phyloP scores from a whole-genome alignment of 1,284 basidiomycete species.

The Apiotrichum laibachii region DNA sequence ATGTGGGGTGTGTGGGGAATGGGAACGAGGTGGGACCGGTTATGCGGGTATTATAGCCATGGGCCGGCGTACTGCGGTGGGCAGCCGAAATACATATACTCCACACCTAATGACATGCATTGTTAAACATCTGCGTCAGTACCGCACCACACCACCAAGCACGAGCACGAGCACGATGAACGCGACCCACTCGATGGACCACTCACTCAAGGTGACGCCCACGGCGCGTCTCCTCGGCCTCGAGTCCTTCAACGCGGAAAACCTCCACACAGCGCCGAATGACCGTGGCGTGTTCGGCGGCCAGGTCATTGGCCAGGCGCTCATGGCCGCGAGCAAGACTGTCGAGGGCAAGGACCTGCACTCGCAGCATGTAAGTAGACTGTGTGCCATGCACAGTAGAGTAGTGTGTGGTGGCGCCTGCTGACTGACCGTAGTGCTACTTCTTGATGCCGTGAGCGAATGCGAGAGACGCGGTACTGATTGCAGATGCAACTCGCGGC shows the following conservation, averaged over 20 bases:
- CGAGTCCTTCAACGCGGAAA: constrained; percentile 63
- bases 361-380: constrained; percentile 60
- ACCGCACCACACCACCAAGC: too few species aligned
- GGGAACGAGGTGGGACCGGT: too few species aligned
- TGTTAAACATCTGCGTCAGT: too few species aligned
- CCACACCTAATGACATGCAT: too few species aligned
- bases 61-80: too few species aligned
- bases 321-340: constrained; percentile 72
- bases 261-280: constrained; percentile 64
- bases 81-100: too few species aligned
- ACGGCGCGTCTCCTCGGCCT: constrained; percentile 11
- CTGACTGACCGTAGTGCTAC: constrained; percentile 4
- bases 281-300: constrained; percentile 83
- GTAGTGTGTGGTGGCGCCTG: too few species aligned
- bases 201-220: constrained; percentile 1
- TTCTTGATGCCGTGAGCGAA: constrained; percentile 1
- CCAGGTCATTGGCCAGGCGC: constrained; percentile 77
- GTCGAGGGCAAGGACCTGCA: constrained; percentile 64
- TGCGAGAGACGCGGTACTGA: too few species aligned
- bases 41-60: too few species aligned
- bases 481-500: constrained; percentile 54
- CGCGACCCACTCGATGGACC: not conserved
- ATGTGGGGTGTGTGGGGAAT: too few species aligned
- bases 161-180: too few species aligned
- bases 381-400: too few species aligned